Evolutionary conservation across 2,329 filamentous ascomycete species (phyloP), one percentile per base, ranked within the genome.

Genomic region (Xylaria sp.): DNA sequence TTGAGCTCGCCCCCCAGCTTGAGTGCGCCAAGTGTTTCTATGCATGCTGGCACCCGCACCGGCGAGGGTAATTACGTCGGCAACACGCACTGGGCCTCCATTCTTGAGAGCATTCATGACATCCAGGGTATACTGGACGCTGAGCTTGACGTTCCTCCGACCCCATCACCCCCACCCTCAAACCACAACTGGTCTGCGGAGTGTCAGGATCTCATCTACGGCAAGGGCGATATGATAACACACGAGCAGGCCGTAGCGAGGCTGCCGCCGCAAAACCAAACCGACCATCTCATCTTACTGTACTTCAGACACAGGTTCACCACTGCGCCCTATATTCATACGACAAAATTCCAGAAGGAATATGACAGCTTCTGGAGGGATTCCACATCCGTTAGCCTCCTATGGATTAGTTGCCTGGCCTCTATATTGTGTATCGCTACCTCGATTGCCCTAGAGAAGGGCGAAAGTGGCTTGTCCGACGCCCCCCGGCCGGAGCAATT

Each of bases 381-480:
- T 3, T 81, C 83, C 0, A 71, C 76, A 3, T 75, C 77, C 0
- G 76, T 81, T 2, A 82, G 80, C 68, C 75, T 85, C 12, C 77
- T 86, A 30, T 87, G 85, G 85, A 76, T 85, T 53, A 85, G 84
- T 70, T 82, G 85, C 47, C 76, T 86, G 56, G 84, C 84, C 66
- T 85, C 84, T 5, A 80, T 85, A 55, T 71, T 86, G 47, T 79
- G 78, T 68, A 79, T 80, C 3, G 82, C 83, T 1, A 75, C 79
- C 36, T 77, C 80, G 17, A 77, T 84, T 24, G 75, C 77, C 27
- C 74, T 76, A 47, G 67, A 73, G 58, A 78, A 80, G 67, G 76
- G 75, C 30, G 69, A 77, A 27, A 73, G 53, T 48, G 75, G 70
- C 56, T 70, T 73, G 65, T 64, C 75, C 34, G 70, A 78, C 62